Evolutionary conservation across 2,329 filamentous ascomycete species (phyloP).

Genomic region (Fulvia fulva): DNA sequence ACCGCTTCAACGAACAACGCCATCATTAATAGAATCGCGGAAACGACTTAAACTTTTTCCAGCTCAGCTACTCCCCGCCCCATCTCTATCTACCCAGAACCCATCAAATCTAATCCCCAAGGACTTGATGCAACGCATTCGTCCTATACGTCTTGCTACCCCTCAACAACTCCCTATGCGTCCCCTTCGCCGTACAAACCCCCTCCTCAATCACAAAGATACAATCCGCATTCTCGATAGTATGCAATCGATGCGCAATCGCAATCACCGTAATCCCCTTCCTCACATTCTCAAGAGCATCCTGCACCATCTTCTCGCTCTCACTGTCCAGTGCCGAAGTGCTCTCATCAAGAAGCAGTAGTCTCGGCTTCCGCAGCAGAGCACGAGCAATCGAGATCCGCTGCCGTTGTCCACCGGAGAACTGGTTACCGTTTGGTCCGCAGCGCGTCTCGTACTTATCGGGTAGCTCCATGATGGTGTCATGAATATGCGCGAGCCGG

Average conservation of each 20-base stretch:
- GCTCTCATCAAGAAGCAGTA: conserved; percentile 42
- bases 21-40: no score
- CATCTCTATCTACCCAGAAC: background rate
- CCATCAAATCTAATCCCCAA: conserved; percentile 34
- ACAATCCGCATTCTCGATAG: conserved; percentile 40
- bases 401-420: conserved; percentile 44
- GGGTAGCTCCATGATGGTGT: conserved; percentile 60
- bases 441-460: conserved; percentile 61
- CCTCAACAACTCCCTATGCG: conserved; percentile 40
- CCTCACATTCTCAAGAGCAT: conserved; percentile 36
- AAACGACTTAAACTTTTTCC: no score
- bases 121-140: conserved; percentile 23
- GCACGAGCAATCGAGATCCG: conserved; percentile 42
- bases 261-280: conserved; percentile 39
- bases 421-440: conserved; percentile 38
- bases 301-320: conserved; percentile 39
- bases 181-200: conserved; percentile 46
- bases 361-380: conserved; percentile 39
- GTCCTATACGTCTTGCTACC: conserved; percentile 19
- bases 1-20: no score
- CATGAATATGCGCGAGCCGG: conserved; percentile 65
- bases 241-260: conserved; percentile 44
- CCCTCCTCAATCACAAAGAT: conserved; percentile 49
- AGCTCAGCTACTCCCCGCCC: background rate
- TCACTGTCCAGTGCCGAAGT: conserved; percentile 43